Percentiles rank a stretch among this genome's conserved stretches.
Evolutionary conservation across 1,284 basidiomycete genomes (phyloP).

Genomic region (Marasmius sp.): DNA sequence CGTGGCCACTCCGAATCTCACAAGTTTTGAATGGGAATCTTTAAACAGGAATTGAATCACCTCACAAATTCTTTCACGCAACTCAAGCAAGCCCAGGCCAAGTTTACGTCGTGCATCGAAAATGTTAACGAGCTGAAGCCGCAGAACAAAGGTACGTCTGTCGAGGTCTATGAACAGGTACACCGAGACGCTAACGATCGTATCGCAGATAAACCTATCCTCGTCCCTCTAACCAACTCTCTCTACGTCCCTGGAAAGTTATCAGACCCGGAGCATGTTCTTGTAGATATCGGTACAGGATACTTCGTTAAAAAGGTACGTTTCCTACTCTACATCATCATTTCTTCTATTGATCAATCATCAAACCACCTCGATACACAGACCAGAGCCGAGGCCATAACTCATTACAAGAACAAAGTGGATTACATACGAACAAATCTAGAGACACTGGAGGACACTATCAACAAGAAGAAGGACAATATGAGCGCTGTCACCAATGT

Average conservation of each 20-base stretch:
- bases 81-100: slow-evolving; percentile 89
- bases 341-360: neutral
- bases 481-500: slow-evolving; percentile 72
- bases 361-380: slow-evolving; percentile 27
- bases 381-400: slow-evolving; percentile 77
- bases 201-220: slow-evolving; percentile 74
- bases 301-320: slow-evolving; percentile 94
- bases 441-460: slow-evolving; percentile 81
- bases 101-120: slow-evolving; percentile 87
- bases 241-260: slow-evolving; percentile 94
- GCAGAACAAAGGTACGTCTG: slow-evolving; percentile 64
- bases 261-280: slow-evolving; percentile 80
- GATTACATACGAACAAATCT: slow-evolving; percentile 80
- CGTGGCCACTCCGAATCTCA: neutral
- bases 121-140: slow-evolving; percentile 80
- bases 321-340: neutral
- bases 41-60: slow-evolving; percentile 84
- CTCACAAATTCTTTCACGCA: slow-evolving; percentile 92
- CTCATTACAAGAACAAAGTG: slow-evolving; percentile 77
- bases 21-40: slow-evolving; percentile 7
- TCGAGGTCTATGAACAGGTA: neutral
- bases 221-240: slow-evolving; percentile 92
- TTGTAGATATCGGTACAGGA: slow-evolving; percentile 95
- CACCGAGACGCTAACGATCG: neutral
- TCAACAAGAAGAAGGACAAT: slow-evolving; percentile 89